Percentiles rank a stretch among this genome's conserved stretches.
phyloP scores from a whole-genome alignment of 2,329 filamentous ascomycete genomes.

The Apiospora kogelbergensis region DNA sequence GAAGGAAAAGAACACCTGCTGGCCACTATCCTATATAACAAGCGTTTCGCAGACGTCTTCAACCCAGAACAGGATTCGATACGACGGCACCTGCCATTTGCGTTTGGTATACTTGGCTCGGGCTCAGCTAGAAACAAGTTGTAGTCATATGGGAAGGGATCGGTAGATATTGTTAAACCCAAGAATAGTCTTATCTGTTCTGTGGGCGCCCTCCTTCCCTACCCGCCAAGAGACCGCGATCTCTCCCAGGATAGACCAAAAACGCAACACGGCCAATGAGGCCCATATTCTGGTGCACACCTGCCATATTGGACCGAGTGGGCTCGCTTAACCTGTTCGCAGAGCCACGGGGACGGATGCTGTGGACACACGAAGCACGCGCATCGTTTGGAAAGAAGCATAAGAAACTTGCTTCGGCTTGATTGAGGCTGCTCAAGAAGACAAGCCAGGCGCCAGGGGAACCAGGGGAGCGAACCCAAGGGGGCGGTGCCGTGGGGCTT shows the following conservation, averaged over 20 bases:
- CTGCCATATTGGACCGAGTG: neutral
- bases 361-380: neutral
- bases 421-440: neutral
- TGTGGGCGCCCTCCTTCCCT: neutral
- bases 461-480: neutral
- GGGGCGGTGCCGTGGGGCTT: neutral
- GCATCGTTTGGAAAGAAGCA: neutral
- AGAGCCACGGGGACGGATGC: neutral
- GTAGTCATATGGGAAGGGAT: neutral
- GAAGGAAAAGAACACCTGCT: neutral
- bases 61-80: neutral
- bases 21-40: neutral
- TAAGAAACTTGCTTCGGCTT: neutral
- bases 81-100: neutral
- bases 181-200: neutral
- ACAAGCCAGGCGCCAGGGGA: neutral
- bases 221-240: neutral
- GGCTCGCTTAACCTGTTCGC: neutral
- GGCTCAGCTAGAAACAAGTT: neutral
- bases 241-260: neutral
- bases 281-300: neutral
- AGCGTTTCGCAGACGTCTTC: neutral
- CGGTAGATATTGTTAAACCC: neutral
- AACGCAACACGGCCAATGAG: neutral
- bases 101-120: neutral